A percentile compares a stretch with the other conserved stretches of the same genome.
Conservation (phyloP, 805 yeast genomes). For the Sungouiella blattae region DNA sequence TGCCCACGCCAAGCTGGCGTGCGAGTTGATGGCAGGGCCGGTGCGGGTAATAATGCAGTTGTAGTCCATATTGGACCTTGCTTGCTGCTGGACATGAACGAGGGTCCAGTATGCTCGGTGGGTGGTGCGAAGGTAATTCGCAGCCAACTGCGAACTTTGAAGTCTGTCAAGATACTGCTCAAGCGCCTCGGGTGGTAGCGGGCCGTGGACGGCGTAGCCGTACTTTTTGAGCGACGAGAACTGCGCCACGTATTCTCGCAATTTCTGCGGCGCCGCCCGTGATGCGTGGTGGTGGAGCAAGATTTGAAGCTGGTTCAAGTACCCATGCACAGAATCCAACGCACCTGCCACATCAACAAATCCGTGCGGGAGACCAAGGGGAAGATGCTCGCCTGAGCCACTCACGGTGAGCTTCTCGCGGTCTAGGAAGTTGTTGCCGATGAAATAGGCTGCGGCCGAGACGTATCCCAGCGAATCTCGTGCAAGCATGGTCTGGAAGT, state of each 20-base stretch:
- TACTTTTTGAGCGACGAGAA: constrained; percentile 26
- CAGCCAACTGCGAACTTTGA: constrained; percentile 11
- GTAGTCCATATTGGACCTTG: background rate
- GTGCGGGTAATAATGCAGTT: background rate
- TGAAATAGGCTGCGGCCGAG: constrained; percentile 29
- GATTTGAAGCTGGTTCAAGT: constrained; percentile 38
- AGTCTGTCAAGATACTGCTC: constrained; percentile 14
- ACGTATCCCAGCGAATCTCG: constrained; percentile 34
- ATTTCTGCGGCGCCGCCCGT: constrained; percentile 5
- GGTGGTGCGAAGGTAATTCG: constrained; percentile 12
- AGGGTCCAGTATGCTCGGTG: constrained; percentile 25
- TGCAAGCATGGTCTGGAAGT: constrained; percentile 34
- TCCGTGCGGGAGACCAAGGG: constrained; percentile 28
- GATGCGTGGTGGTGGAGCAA: constrained; percentile 24
- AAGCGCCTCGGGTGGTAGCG: constrained; percentile 17
- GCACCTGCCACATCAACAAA: constrained; percentile 24
- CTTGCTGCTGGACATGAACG: background rate
- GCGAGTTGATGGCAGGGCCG: constrained; percentile 21
- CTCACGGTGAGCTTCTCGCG: constrained; percentile 12
- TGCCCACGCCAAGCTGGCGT: constrained; percentile 33
- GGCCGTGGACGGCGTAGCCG: constrained; percentile 37
- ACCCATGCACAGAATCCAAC: constrained; percentile 20
- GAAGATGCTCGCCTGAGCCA: constrained; percentile 13
- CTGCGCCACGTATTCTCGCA: constrained; percentile 7
- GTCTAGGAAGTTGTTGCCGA: constrained; percentile 31